phyloP scores from a whole-genome alignment of 1,284 basidiomycete genomes.

The Ceratobasidium sp. region DNA sequence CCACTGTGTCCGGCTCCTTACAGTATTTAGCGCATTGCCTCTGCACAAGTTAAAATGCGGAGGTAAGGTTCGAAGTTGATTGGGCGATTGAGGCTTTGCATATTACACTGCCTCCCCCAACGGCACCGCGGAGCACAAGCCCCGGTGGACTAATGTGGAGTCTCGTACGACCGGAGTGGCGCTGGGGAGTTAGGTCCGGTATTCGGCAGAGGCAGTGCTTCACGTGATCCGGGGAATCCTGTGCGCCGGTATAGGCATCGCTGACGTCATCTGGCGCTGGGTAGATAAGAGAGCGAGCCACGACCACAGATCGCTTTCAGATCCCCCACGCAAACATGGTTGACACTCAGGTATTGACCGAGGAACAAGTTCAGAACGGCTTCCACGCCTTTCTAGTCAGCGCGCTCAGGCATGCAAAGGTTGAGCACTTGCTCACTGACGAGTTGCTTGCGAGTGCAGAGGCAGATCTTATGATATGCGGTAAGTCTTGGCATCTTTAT shows the following conservation, averaged over 20 bases:
- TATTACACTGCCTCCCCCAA: too few species aligned
- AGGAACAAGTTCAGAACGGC: constrained; percentile 75
- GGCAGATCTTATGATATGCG: constrained; percentile 84
- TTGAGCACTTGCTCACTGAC: constrained; percentile 76
- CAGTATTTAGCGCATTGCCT: too few species aligned
- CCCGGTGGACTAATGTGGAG: too few species aligned
- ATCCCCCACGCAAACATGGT: constrained; percentile 43
- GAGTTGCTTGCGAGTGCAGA: constrained; percentile 80
- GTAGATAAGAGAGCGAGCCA: constrained; percentile 40
- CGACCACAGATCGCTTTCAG: constrained; percentile 15
- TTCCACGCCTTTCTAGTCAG: constrained; percentile 85
- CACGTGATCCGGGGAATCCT: constrained; percentile 12
- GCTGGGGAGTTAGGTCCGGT: constrained; percentile 21
- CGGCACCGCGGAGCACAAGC: too few species aligned
- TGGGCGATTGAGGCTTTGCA: too few species aligned
- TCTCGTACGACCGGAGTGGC: constrained; percentile 39
- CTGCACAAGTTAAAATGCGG: too few species aligned
- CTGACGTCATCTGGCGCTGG: constrained; percentile 13
- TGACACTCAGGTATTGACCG: constrained; percentile 60
- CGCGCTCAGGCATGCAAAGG: constrained; percentile 79
- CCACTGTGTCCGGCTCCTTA: too few species aligned
- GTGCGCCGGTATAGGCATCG: constrained; percentile 12
- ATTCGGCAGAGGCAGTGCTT: constrained; percentile 33
- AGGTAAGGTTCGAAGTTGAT: too few species aligned
- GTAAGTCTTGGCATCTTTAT: constrained; percentile 59